Evolutionary conservation across 2,329 filamentous ascomycete species (phyloP).

Genomic region (Mollisiaceae sp.): DNA sequence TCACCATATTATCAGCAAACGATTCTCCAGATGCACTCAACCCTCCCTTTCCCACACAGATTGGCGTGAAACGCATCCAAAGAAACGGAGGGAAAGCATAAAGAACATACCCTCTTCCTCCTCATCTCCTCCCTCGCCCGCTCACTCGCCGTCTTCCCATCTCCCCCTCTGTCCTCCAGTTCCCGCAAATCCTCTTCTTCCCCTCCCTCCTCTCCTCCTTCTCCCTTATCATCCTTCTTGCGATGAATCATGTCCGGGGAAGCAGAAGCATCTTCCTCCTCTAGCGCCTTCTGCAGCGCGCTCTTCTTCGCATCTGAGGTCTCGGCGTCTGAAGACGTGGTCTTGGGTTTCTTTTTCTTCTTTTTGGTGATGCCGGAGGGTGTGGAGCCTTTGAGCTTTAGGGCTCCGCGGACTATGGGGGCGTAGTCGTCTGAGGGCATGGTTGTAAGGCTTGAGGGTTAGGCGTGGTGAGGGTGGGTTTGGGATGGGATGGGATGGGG

Average conservation of each 20-base stretch:
- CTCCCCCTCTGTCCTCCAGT: conserved; percentile 42
- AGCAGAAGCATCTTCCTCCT: conserved; percentile 37
- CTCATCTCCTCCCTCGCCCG: conserved; percentile 78
- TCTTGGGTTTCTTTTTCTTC: conserved; percentile 48
- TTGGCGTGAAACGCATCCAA: too few species aligned
- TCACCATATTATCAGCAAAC: background rate
- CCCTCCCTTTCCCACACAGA: too few species aligned
- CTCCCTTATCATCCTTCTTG: conserved; percentile 8
- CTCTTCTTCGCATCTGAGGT: conserved; percentile 49
- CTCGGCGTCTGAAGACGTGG: conserved; percentile 33
- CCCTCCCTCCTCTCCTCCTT: background rate
- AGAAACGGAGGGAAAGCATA: too few species aligned
- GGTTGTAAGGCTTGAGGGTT: conserved; percentile 4
- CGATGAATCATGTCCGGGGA: background rate
- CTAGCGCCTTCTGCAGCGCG: conserved; percentile 48
- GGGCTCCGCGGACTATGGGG: conserved; percentile 67
- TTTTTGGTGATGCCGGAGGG: conserved; percentile 68
- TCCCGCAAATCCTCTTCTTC: conserved; percentile 37
- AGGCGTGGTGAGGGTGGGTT: background rate
- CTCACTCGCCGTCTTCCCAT: conserved; percentile 83
- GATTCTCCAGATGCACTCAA: too few species aligned
- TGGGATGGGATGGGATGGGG: background rate
- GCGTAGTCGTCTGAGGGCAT: conserved; percentile 82
- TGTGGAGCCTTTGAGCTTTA: conserved; percentile 84
- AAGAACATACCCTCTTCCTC: conserved; percentile 73